Evolutionary conservation across 202 grass and related monocot species (phyloP), one percentile per base, ranked within the genome.

Genomic region (Hordeum pubiflorum): DNA sequence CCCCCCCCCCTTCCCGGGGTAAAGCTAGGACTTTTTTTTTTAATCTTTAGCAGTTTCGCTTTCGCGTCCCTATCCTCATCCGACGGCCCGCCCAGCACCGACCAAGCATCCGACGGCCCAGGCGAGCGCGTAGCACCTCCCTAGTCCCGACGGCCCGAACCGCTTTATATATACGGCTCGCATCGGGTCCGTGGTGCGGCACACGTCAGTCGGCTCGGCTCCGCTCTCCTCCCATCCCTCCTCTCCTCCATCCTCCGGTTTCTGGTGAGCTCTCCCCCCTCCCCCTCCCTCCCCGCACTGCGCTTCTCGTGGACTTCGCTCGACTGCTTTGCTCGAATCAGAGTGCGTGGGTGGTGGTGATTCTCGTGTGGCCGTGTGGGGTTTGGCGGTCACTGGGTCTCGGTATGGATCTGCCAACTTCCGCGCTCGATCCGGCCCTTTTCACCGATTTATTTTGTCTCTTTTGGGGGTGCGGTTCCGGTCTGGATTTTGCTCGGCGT

Each of bases 261-360:
- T 83, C 61, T 83, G 88, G 88, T 89, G 83, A 83, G 83, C 82
- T 75, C 54, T 6, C 43, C 34, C 21, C 14, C 0, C 29, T 2
- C 26, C 17, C 50, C 21, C 12, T 2, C 29, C 0, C 7, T 6
- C 0, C 32, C 0, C 63, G 24, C 2, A 11, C 9, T 29, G 70
- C 46, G 58, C 58, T 58, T 24, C 74, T 82, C 58, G 50, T 86
- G 72, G 78, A 55, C 87, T 89, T 39, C 32, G 29, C 68, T 58
- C 72, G 26, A 46, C 77, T 65, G 34, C 5, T 7, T 5, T 48
- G 1, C 41, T 13, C 41, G 0, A 44, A 44, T 9, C 20, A 10
- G 0, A 62, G 10, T 7, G 11, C 5, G 44, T 15, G 11, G 8
- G 23, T 11, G 72, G 39, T 8, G 10, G 14, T 18, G 38, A 10